Evolutionary conservation across 169 alveolate genomes (phyloP), one percentile per base, ranked within the genome.

Genomic region (Babesia bigemina): DNA sequence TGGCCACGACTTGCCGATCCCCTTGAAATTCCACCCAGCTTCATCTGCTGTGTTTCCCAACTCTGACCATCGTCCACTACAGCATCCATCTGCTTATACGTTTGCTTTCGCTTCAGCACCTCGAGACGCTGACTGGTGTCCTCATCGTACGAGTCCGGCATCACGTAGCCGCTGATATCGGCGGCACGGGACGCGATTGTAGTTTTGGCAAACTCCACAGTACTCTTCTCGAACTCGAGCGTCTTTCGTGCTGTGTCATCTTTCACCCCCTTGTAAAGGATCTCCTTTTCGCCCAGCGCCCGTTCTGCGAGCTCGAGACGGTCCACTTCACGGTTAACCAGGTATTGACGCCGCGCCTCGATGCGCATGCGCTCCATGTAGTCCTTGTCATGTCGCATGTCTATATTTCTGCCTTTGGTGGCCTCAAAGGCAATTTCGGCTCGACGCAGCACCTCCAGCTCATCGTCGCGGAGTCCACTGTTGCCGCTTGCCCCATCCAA

Each of bases 291-390:
- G 61, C 91, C 94, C 72, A 97, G 91, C 55, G 93, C 75, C 56
- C 95, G 79, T 83, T 96, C 94, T 47, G 98, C 99, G 67, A 97
- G 95, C 70, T 93, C 96, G 13, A 97, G 79, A 74, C 95, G 84
- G 70, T 96, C 96, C 79, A 89, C 87, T 70, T 95, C 98, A 69
- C 99, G 92, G 66, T 91, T 92, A 82, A 93, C 96, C 79, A 98
- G 86, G 85, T 97, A 98, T 50, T 94, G 92, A 84, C 98, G 84
- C 72, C 99, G 84, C 42, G 96, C 95, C 21, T 90, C 94, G 24
- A 79, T 79, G 47, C 93, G 78, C 75, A 90, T 63, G 13, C 87
- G 84, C 66, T 87, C 91, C 65, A 90, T 36, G 69, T 90, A 90
- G 36, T 85, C 84, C 47, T 73, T 52, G 63, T 90, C 72, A 63